Evolutionary conservation across 2,329 filamentous ascomycete genomes (phyloP).

Genomic region (Pyrenophora seminiperda): DNA sequence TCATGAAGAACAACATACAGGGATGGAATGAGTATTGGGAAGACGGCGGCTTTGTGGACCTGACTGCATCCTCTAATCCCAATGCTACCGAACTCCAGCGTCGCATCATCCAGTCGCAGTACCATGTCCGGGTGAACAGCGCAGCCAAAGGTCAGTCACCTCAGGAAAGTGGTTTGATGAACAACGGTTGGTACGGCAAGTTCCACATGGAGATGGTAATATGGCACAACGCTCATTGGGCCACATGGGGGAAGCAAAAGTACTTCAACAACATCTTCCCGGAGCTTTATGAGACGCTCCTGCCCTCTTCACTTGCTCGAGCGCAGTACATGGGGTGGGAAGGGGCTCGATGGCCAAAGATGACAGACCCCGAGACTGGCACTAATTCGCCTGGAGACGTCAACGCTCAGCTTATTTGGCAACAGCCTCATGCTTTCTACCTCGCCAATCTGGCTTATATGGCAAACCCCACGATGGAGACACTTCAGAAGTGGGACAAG

Average conservation of each 20-base stretch:
- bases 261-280: slow-evolving; percentile 52
- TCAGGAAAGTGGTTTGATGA: slow-evolving; percentile 56
- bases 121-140: slow-evolving; percentile 59
- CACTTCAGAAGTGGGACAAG: slow-evolving; percentile 58
- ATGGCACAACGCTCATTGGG: slow-evolving; percentile 59
- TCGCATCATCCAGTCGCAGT: slow-evolving; percentile 58
- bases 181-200: slow-evolving; percentile 61
- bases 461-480: slow-evolving; percentile 49
- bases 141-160: slow-evolving; percentile 55
- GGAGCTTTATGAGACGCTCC: slow-evolving; percentile 56
- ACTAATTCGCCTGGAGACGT: slow-evolving; percentile 63
- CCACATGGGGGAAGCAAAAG: slow-evolving; percentile 53
- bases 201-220: slow-evolving; percentile 25
- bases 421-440: slow-evolving; percentile 63
- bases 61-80: slow-evolving; percentile 47
- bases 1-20: slow-evolving; percentile 39
- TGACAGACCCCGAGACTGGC: slow-evolving; percentile 59
- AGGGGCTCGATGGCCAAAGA: slow-evolving; percentile 57
- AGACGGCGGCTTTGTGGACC: slow-evolving; percentile 58
- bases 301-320: slow-evolving; percentile 40
- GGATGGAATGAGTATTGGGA: slow-evolving; percentile 59
- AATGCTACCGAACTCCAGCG: slow-evolving; percentile 58
- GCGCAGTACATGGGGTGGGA: slow-evolving; percentile 46
- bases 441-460: slow-evolving; percentile 62
- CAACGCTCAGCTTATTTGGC: slow-evolving; percentile 65